Base-by-base conservation (phyloP, 306 rosid species). In the Amphicarpaea edgeworthii region DNA sequence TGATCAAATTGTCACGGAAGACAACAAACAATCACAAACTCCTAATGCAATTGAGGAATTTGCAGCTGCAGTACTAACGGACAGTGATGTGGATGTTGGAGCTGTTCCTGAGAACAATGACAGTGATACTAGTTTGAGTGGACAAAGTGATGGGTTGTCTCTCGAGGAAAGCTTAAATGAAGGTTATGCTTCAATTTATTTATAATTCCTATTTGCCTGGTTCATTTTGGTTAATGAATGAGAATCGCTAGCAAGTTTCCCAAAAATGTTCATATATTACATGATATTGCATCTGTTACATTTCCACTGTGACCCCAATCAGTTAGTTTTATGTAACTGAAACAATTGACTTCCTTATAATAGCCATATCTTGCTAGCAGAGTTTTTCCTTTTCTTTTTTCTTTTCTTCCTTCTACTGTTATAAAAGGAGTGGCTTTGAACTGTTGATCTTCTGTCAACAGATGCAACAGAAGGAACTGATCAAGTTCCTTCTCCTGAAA, bases 161-260 rank as follows among this genome's bases (percentile, higher is more conserved):
- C 78, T 72, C 7, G 65, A 71, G 76, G 87, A 63, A 51, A 76
- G 73, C 75, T 78, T 66, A 74, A 83, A 72, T 65, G 72, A 67
- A 88, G 91, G 90, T 81, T 68, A 71, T 87, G 57, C 61, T 54
- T 76, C 17, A n/a, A 23, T 58, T 64, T 30, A 1, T 77, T 79
- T 62, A 21, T 24, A 77, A 70, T 66, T 46, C 47, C 68, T 68
- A 62, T 61, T 71, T 63, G 21, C 70, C 38, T 78, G 59, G 46
- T 74, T 67, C 50, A 60, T 10, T 79, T 73, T 58, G 75, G 53
- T 66, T 47, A 55, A 51, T 37, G 24, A 72, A 75, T 61, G 28
- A 21, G 71, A 55, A 60, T 40, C 0, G n/a, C 42, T 59, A 50
- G 53, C 42, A 16, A 42, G 77, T 57, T 72, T 76, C 68, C 11